Percentiles rank a stretch among this genome's conserved stretches.
Evolutionary conservation across 2,329 filamentous ascomycete species (phyloP).

Genomic region (Aureobasidium musti): DNA sequence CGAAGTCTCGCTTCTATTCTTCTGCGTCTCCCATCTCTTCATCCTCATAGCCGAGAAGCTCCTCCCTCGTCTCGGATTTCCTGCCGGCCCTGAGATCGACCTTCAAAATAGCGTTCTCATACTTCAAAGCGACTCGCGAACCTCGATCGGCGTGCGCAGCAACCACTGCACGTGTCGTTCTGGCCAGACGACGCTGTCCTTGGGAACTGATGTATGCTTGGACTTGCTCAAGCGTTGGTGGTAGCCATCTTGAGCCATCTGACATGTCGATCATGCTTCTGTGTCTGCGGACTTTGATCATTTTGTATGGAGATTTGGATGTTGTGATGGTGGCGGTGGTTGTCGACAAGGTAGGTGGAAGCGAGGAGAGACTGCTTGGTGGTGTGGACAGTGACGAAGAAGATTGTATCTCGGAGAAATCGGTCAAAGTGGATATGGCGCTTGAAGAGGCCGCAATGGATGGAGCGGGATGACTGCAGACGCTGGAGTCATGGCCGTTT

Average conservation of each 20-base stretch:
- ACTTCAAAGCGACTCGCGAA: not conserved
- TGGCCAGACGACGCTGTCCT: not conserved
- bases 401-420: not conserved
- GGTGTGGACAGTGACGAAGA: not conserved
- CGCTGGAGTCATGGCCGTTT: not conserved
- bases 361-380: not conserved
- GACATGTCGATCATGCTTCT: constrained; percentile 1
- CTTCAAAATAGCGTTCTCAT: not conserved
- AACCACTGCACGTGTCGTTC: not conserved
- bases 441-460: not conserved
- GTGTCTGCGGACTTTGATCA: not conserved
- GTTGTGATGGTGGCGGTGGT: not conserved
- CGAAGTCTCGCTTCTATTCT: not conserved
- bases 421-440: not conserved
- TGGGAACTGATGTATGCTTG: constrained; percentile 2
- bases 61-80: not conserved
- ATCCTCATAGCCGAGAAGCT: not conserved
- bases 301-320: not conserved
- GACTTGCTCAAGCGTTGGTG: constrained; percentile 3
- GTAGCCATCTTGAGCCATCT: constrained; percentile 7
- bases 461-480: not conserved
- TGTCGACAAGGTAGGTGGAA: not conserved
- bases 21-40: not conserved
- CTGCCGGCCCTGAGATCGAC: not conserved
- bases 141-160: not conserved